These are phyloP conservation scores for Kuraishia capsulata DNA, from an alignment of 805 yeast species.

Conservation along the genomic window DNA sequence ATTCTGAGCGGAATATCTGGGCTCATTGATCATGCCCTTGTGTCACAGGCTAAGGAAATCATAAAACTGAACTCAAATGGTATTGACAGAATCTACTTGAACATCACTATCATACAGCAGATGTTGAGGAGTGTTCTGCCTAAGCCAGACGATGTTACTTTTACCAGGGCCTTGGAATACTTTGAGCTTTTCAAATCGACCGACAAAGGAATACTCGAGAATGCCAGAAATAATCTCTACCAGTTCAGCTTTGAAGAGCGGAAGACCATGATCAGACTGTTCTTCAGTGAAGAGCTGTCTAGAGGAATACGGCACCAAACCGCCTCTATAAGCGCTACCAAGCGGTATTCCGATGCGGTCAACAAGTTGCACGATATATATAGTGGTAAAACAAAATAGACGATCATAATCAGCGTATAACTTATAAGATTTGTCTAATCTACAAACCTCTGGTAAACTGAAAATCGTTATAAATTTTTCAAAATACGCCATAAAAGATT, in stretches of 20 bases:
- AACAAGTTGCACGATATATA: constrained; percentile 1
- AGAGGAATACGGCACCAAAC: constrained; percentile 8
- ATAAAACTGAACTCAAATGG: constrained; percentile 48
- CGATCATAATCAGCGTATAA: not conserved
- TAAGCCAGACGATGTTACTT: constrained; percentile 44
- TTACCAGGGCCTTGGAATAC: constrained; percentile 42
- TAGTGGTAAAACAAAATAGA: not conserved
- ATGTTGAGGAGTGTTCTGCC: constrained; percentile 50
- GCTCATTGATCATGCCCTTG: constrained; percentile 41
- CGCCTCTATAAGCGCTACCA: constrained; percentile 1
- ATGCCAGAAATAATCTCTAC: constrained; percentile 22
- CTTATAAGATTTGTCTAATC: not conserved
- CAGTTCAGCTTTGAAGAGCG: constrained; percentile 34
- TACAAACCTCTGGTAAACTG: too few species aligned
- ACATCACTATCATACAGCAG: constrained; percentile 61
- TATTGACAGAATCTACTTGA: constrained; percentile 46
- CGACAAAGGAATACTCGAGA: constrained; percentile 37
- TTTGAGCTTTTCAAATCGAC: constrained; percentile 45
- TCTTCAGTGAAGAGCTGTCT: constrained; percentile 30
- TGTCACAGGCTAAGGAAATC: constrained; percentile 43
- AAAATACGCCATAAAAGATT: not conserved
- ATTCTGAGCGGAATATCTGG: constrained; percentile 40
- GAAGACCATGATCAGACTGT: constrained; percentile 42
- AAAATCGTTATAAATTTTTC: too few species aligned
- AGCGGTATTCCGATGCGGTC: constrained; percentile 1